Base-by-base conservation (phyloP, 2,329 filamentous ascomycete species). In the Arachnomyces sp. region DNA sequence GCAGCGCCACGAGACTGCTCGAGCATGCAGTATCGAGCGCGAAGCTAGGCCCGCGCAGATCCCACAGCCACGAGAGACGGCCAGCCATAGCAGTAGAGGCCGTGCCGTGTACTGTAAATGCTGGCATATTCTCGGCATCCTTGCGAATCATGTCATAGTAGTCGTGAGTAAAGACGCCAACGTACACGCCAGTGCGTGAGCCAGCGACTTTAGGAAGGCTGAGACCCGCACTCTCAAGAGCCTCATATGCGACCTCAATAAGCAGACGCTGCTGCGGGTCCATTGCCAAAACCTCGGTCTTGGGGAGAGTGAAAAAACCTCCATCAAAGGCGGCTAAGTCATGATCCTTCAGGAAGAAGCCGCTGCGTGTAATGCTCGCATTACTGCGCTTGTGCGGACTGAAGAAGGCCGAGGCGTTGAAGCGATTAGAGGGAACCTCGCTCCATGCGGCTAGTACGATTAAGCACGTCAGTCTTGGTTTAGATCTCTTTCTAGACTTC, bases 221-320 rank as follows among this genome's bases (percentile, higher is more conserved):
- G n/a, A n/a, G n/a, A n/a, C n/a, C n/a, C n/a, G n/a, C n/a, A n/a
- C n/a, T n/a, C 36, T 63, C 54, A 0, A 63, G 33, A 6, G 60
- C 57, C 31, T 60, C 50, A 35, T 62, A 61, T 1, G 57, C 54
- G 11, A 51, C 48, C 29, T 61, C 48, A 2, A 63, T 44, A 12
- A 57, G 34, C 1, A 60, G 43, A 7, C 58, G 44, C 30, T 61
- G 58, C 28, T 61, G 59, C 1, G 58, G 59, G 43, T 61, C 59
- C 39, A 52, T 60, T 2, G 51, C 47, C 15, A 46, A 50, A 4
- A 45, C 47, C 35, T 62, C 59, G 0, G 55, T 39, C 4, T 54
- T 46, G 6, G 44, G 43, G 28, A 52, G 52, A 15, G 52, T 54
- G 48, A 60, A 60, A 36, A 60, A 61, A n/a, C 51, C 51, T 31